These are phyloP conservation scores for Aspergillus clavatus DNA, from an alignment of 2,329 filamentous ascomycete species.

Conservation along the genomic window DNA sequence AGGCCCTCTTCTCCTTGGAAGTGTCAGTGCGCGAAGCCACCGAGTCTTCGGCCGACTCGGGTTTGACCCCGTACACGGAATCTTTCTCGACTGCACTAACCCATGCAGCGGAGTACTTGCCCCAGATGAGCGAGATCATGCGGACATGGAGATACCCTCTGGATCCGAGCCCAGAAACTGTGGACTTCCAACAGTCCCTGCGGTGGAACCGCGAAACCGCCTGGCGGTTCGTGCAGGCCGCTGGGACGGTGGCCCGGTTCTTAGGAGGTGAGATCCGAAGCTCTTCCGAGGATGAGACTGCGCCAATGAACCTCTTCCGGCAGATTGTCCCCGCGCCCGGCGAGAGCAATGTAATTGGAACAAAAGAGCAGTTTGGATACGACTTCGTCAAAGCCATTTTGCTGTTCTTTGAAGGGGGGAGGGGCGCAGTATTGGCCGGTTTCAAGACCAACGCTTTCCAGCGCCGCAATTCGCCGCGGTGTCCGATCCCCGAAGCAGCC, in stretches of 20 bases:
- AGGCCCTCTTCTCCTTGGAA: constrained; percentile 52
- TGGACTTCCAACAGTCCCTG: constrained; percentile 52
- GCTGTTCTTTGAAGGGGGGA: constrained; percentile 58
- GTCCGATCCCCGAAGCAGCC: constrained; percentile 50
- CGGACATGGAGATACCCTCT: constrained; percentile 57
- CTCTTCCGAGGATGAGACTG: constrained; percentile 33
- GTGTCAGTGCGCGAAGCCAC: constrained; percentile 28
- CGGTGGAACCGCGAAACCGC: constrained; percentile 53
- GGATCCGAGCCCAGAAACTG: constrained; percentile 49
- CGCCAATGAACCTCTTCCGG: constrained; percentile 44
- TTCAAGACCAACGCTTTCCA: constrained; percentile 48
- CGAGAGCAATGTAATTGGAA: constrained; percentile 37
- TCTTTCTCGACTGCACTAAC: constrained; percentile 42
- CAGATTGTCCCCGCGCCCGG: constrained; percentile 45
- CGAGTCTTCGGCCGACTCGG: constrained; percentile 22
- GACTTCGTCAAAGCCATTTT: constrained; percentile 61
- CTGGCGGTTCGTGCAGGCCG: constrained; percentile 59
- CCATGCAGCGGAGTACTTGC: constrained; percentile 45
- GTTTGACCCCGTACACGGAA: constrained; percentile 29
- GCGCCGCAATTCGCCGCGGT: constrained; percentile 41
- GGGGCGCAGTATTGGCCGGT: constrained; percentile 50
- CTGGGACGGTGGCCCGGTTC: constrained; percentile 53
- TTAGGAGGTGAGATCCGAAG: constrained; percentile 52
- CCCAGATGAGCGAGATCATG: constrained; percentile 54
- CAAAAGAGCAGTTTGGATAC: constrained; percentile 54